Conservation (phyloP, 2,329 filamentous ascomycete genomes). For the Bipolaris bicolor region DNA sequence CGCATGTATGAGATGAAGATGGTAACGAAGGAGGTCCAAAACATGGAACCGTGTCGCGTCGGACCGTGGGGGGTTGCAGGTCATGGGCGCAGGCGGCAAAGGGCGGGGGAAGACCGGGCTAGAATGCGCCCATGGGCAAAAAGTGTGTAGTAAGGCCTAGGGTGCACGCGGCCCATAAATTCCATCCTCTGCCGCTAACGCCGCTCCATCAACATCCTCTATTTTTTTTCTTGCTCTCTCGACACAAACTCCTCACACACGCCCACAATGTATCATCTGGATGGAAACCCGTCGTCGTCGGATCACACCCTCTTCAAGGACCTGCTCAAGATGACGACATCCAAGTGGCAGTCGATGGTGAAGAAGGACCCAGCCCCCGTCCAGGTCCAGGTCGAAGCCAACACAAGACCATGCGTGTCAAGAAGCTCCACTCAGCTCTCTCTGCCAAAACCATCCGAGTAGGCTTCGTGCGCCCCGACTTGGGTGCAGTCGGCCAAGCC, state of each 20-base stretch:
- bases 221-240: not conserved
- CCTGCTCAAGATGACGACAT: slow-evolving; percentile 27
- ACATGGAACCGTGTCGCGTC: not conserved
- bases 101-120: slow-evolving; percentile 13
- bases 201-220: not conserved
- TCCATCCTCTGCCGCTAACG: not conserved
- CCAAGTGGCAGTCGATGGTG: slow-evolving; percentile 29
- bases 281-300: slow-evolving; percentile 27
- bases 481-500: not conserved
- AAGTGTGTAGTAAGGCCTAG: no score
- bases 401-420: slow-evolving; percentile 40
- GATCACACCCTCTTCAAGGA: slow-evolving; percentile 30
- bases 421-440: slow-evolving; percentile 46
- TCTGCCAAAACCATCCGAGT: slow-evolving; percentile 45
- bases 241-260: not conserved
- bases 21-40: no score
- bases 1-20: not conserved
- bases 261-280: slow-evolving; percentile 33
- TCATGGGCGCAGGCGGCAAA: slow-evolving; percentile 11
- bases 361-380: slow-evolving; percentile 13
- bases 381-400: slow-evolving; percentile 11
- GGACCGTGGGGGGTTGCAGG: slow-evolving; percentile 10
- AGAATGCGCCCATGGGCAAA: not conserved
- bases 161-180: not conserved
- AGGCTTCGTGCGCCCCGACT: not conserved